Conservation (phyloP, 2,329 filamentous ascomycete species). For the Aspergillus fructus region DNA sequence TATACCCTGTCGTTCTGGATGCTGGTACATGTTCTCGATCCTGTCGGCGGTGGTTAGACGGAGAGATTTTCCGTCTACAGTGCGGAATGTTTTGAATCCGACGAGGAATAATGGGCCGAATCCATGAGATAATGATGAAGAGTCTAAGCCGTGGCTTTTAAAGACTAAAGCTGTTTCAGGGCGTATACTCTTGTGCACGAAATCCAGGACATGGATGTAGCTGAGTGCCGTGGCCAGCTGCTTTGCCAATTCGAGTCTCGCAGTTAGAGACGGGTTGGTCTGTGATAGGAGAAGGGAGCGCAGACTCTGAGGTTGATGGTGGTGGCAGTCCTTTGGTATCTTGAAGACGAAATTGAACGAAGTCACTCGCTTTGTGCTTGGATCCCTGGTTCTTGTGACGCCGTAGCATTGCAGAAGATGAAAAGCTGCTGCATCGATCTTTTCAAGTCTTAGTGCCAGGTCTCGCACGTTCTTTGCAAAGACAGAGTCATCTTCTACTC, state of each 20-base stretch:
- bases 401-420: too few species aligned
- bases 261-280: background rate
- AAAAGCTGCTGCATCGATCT: too few species aligned
- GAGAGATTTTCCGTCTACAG: constrained; percentile 30
- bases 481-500: too few species aligned
- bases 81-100: constrained; percentile 48
- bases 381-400: too few species aligned
- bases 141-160: background rate
- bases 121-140: too few species aligned
- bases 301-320: background rate
- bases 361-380: too few species aligned
- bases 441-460: too few species aligned
- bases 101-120: constrained; percentile 36
- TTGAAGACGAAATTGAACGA: constrained; percentile 3
- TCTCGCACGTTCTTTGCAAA: too few species aligned
- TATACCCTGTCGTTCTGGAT: constrained; percentile 49
- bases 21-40: constrained; percentile 44
- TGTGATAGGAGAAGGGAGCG: background rate
- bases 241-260: constrained; percentile 13
- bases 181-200: constrained; percentile 50
- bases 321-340: background rate
- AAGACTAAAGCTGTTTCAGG: constrained; percentile 35
- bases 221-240: constrained; percentile 35
- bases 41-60: background rate
- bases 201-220: constrained; percentile 41